phyloP scores from a whole-genome alignment of 2,329 filamentous ascomycete genomes.

The Xylariomycetidae sp. region DNA sequence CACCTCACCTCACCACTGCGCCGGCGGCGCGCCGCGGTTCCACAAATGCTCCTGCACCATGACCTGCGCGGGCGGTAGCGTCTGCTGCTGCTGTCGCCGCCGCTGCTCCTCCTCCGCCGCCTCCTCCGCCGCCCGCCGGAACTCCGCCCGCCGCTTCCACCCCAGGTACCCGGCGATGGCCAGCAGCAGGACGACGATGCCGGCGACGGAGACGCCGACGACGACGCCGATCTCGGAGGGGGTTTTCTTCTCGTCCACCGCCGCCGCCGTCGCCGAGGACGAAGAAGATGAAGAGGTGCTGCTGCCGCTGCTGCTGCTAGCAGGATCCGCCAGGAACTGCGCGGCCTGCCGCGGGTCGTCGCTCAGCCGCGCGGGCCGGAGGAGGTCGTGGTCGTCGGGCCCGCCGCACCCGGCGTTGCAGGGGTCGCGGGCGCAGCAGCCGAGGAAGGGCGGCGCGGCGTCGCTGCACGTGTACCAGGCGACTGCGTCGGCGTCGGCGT shows the following conservation, averaged over 20 bases:
- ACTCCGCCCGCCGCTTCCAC: constrained; percentile 7
- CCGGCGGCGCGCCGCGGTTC: too few species aligned
- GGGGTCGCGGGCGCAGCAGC: constrained; percentile 31
- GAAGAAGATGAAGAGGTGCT: constrained; percentile 4
- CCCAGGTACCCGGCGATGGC: constrained; percentile 10
- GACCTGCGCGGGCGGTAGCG: too few species aligned
- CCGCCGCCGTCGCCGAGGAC: background rate
- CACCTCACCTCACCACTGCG: too few species aligned
- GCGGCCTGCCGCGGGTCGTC: constrained; percentile 10
- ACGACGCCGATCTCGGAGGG: constrained; percentile 9
- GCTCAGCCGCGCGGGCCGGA: constrained; percentile 20
- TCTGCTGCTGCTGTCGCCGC: too few species aligned
- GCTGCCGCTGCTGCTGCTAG: background rate
- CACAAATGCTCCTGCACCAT: too few species aligned
- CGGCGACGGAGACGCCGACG: constrained; percentile 12
- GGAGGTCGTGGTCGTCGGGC: constrained; percentile 16
- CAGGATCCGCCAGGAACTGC: constrained; percentile 15
- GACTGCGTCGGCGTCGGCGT: constrained; percentile 9
- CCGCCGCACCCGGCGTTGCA: constrained; percentile 30
- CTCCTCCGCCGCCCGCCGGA: background rate
- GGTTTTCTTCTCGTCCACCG: background rate
- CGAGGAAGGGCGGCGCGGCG: constrained; percentile 26
- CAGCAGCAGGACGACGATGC: constrained; percentile 11
- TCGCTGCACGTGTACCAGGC: constrained; percentile 30
- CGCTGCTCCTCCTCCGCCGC: background rate